These are phyloP conservation scores for Tilletia setariae DNA, from an alignment of 1,284 basidiomycete species.

Conservation along the genomic window DNA sequence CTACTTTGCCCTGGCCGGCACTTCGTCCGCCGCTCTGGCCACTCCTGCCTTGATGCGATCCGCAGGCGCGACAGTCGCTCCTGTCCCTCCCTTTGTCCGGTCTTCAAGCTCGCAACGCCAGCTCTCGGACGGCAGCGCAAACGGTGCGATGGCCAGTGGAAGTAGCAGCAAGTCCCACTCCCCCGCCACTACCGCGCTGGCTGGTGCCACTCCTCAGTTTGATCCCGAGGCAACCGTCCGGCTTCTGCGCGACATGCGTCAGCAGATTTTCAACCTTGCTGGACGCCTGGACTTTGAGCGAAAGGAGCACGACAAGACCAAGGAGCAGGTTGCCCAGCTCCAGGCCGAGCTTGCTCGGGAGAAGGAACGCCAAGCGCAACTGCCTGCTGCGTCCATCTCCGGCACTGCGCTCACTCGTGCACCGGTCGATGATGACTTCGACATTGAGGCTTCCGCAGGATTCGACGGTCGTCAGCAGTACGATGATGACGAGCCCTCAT, in stretches of 20 bases:
- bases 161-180: not conserved
- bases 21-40: conserved; percentile 14
- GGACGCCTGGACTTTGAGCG: conserved; percentile 50
- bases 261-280: conserved; percentile 53
- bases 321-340: conserved; percentile 26
- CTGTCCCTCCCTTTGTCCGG: not conserved
- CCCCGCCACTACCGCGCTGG: not conserved
- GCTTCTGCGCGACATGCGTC: conserved; percentile 50
- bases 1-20: conserved; percentile 19
- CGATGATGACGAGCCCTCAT: too few species aligned
- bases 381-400: too few species aligned
- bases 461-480: not conserved
- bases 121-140: not conserved
- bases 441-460: not conserved
- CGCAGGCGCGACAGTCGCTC: too few species aligned
- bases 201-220: not conserved
- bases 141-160: not conserved
- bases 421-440: not conserved
- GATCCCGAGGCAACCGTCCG: conserved; percentile 34
- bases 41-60: not conserved
- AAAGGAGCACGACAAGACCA: conserved; percentile 39
- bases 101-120: not conserved
- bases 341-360: not conserved
- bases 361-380: not conserved
- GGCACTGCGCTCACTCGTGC: not conserved